Evolutionary conservation across 495 filamentous ascomycete species (phyloP).

Genomic region (Hypoxylon trugodes): DNA sequence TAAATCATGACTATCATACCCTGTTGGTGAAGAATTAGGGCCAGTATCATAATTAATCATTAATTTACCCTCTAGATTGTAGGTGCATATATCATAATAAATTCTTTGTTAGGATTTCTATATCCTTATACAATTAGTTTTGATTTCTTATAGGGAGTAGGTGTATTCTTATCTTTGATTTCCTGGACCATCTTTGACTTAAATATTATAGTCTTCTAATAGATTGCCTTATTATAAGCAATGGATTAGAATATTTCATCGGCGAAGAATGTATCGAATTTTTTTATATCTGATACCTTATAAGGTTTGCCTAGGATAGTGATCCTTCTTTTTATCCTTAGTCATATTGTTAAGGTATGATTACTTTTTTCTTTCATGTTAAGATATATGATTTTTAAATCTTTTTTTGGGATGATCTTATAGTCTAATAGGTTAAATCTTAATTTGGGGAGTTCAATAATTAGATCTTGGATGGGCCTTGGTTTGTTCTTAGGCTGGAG

Average conservation of each 20-base stretch:
- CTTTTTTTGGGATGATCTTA: neutral
- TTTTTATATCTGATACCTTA: neutral
- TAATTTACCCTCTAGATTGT: too few species aligned
- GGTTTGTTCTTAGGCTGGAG: neutral
- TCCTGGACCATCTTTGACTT: too few species aligned
- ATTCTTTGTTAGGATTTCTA: slow-evolving; percentile 2
- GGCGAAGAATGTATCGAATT: neutral
- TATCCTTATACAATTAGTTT: slow-evolving; percentile 9
- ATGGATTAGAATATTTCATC: neutral
- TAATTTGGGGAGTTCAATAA: neutral
- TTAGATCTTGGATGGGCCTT: neutral
- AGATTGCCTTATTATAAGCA: neutral
- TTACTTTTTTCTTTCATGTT: neutral
- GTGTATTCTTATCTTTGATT: neutral
- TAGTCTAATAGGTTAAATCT: neutral
- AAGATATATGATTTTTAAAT: too few species aligned
- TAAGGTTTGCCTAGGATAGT: neutral
- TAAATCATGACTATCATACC: neutral
- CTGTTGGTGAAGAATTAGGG: neutral
- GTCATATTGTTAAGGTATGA: neutral
- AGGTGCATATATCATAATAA: too few species aligned
- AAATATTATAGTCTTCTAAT: neutral
- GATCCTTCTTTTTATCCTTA: neutral
- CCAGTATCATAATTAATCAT: neutral
- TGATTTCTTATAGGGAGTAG: slow-evolving; percentile 10